Base-by-base conservation (phyloP, 331 rosid genomes). In the Spiraea crenata region DNA sequence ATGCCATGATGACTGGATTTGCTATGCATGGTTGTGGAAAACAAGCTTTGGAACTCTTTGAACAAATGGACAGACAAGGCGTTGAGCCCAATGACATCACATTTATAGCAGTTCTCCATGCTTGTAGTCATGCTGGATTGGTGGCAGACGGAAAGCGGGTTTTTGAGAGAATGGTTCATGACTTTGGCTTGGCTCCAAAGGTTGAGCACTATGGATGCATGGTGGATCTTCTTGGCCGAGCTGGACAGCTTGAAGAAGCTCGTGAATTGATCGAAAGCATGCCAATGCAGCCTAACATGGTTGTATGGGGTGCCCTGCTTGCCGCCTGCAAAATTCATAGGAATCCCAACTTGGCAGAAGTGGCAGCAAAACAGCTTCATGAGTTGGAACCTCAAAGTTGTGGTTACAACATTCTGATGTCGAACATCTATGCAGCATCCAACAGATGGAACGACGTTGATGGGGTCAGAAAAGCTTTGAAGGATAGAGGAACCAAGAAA, bases 71-170 rank as follows among this genome's bases (percentile, higher is more conserved):
- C 65, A 74, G 73, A 60, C 65, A 10, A 52, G 85, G 85, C 19
- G 58, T 84, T 59, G 59, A 64, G 71, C 91, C 91, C 38, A 82
- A 84, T 44, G 80, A 74, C 42, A 75, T 81, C 67, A 90, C 93
- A 74, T 87, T 87, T 45, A 62, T 87, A 48, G 88, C 77, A 17
- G 71, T 75, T 65, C 83, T 87, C 66, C 89, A 90, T 57, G 93
- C 89, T 72, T 87, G 96, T 60, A 85, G 93, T 45, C 96, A 90
- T 74, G 82, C 91, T 6, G 88, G 96, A 65, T 67, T 87, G 77
- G 83, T 87, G 56, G 73, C 35, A 10, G 79, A 87, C 44, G 93
- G 96, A 68, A 85, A 76, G 76, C 69, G 39, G 42, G 47, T 83
- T 55, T 90, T 90, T 37, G 65, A 75, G 50, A 82, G 65, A 79